Evolutionary conservation across 1,284 basidiomycete species (phyloP).

Genomic region (Cryptococcus wingfieldii): DNA sequence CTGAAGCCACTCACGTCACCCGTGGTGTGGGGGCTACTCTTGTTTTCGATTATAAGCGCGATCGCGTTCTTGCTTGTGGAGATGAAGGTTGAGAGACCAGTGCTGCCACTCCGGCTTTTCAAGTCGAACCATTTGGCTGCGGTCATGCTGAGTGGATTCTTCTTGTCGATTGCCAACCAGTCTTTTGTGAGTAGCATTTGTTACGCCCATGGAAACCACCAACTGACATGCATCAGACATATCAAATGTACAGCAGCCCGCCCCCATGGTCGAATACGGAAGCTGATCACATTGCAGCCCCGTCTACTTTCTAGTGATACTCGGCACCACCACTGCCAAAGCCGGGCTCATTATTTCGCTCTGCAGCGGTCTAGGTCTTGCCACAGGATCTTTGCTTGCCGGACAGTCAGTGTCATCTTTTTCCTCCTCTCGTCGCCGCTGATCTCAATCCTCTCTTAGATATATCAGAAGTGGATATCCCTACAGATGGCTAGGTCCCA

Average conservation of each 20-base stretch:
- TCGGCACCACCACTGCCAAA: constrained; percentile 36
- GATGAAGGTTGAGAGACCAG: constrained; percentile 64
- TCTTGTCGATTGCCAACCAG: constrained; percentile 64
- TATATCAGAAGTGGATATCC: constrained; percentile 41
- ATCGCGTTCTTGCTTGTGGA: constrained; percentile 67
- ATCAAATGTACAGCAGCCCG: constrained; percentile 20
- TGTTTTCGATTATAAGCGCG: constrained; percentile 55
- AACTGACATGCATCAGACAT: constrained; percentile 16
- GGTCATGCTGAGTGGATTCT: constrained; percentile 36
- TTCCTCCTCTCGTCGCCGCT: background rate
- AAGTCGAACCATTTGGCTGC: constrained; percentile 61
- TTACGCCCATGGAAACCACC: background rate
- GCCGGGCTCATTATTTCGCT: constrained; percentile 54
- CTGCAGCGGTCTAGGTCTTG: constrained; percentile 76
- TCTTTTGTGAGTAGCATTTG: constrained; percentile 55
- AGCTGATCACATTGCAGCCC: constrained; percentile 23
- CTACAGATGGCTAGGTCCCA: constrained; percentile 36
- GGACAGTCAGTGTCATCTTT: constrained; percentile 61
- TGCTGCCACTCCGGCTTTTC: constrained; percentile 74
- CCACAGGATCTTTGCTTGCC: constrained; percentile 75
- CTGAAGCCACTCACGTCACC: constrained; percentile 72
- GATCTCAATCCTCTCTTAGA: constrained; percentile 13
- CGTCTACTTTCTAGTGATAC: constrained; percentile 45
- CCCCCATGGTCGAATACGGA: background rate
- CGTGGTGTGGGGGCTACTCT: constrained; percentile 63